A percentile compares a stretch with the other conserved stretches of the same genome.
phyloP scores from a whole-genome alignment of 108 stramenopile species.

The Epithemia pelagica region DNA sequence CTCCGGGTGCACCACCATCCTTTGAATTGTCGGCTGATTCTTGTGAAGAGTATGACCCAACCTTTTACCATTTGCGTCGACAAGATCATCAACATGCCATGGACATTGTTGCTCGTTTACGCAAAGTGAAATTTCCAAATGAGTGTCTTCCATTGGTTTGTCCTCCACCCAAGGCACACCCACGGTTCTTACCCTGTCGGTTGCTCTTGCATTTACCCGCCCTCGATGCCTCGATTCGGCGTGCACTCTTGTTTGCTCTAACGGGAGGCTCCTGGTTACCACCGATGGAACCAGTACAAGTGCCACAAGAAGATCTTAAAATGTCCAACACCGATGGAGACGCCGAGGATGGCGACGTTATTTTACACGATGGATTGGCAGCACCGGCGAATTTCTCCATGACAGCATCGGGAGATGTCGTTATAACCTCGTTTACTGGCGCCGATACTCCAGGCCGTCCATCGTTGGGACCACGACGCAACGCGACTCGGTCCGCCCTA shows the following conservation, averaged over 20 bases:
- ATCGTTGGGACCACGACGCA: not conserved
- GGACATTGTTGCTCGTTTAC: conserved; percentile 76
- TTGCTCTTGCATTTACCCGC: conserved; percentile 68
- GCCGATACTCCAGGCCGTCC: not conserved
- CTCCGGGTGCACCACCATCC: conserved; percentile 51
- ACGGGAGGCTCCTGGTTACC: conserved; percentile 81
- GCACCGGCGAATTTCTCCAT: not conserved
- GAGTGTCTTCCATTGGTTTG: conserved; percentile 70
- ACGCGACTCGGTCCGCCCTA: not conserved
- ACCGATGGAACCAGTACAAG: conserved; percentile 50
- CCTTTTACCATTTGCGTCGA: conserved; percentile 77
- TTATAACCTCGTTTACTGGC: conserved; percentile 19
- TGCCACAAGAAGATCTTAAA: conserved; percentile 20
- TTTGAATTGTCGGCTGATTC: conserved; percentile 73
- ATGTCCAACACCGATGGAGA: not conserved
- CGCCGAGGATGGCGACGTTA: conserved; percentile 1
- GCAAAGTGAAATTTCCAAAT: conserved; percentile 55
- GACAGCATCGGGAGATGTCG: conserved; percentile 22
- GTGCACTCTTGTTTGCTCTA: conserved; percentile 75
- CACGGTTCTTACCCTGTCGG: conserved; percentile 74
- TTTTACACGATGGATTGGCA: not conserved
- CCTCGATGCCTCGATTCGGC: conserved; percentile 82
- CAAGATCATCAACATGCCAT: conserved; percentile 93
- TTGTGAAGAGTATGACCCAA: conserved; percentile 89
- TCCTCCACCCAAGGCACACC: conserved; percentile 73